Evolutionary conservation across 805 yeast genomes (phyloP), one percentile per base, ranked within the genome.

Genomic region (Komagataella pseudopastoris): DNA sequence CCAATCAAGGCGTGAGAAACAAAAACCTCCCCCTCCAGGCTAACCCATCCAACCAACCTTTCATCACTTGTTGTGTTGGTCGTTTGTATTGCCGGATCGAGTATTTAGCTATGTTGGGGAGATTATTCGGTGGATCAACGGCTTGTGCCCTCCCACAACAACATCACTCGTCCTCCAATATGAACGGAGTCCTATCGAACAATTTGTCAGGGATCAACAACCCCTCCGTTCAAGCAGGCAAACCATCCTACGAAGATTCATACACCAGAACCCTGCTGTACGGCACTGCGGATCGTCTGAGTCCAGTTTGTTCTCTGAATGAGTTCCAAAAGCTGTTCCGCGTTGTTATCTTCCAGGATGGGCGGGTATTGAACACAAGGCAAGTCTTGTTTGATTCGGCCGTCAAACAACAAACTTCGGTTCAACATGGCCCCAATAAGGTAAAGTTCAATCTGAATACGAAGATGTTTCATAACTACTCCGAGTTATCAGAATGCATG

Each of bases 351-450:
- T 63, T 76, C 6, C 81, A 77, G 58, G 82, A 77, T 56, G 80
- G 80, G 2, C 74, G 75, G 2, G 39, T 30, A 30, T 66, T 77
- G 8, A 59, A 80, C 16, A 59, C 70, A 1, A 77, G 76, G 54
- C 78, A 73, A 55, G 69, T 71, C 2, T 61, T 77, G n/a, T 75
- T 63, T 56, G 83, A 77, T 60, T 68, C 78, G 14, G 72, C 71
- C 6, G 24, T 50, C 23, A 30, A 6, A 22, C 49, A 23, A 44
- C 7, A 45, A 44, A 17, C 49, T 39, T 14, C 22, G 23, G 24
- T 43, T 50, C 39, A 22, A 46, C 44, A 48, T 45, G 48, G 44
- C 48, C 51, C 53, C 49, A 55, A 54, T 56, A 54, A 58, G 10
- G 46, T 44, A 51, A 44, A 47, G 16, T 50, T 23, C 18, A 51